Evolutionary conservation across 345 rosid genomes (phyloP).

Genomic region (Firmiana major): DNA sequence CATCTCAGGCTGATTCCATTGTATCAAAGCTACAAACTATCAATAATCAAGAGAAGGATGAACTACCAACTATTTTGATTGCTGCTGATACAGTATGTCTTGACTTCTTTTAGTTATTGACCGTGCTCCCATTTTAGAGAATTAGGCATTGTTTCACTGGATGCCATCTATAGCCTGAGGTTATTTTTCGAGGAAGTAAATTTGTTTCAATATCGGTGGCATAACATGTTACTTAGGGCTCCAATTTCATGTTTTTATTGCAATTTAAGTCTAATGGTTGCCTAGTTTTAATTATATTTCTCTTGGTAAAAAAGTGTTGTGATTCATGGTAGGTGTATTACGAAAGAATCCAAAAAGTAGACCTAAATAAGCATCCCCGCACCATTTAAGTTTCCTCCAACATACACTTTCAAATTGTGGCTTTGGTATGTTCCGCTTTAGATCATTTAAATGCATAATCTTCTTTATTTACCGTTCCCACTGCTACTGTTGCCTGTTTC

Average conservation of each 20-base stretch:
- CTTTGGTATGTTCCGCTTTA: not conserved
- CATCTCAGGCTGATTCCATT: constrained; percentile 70
- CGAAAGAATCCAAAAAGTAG: not conserved
- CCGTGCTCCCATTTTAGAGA: constrained; percentile 8
- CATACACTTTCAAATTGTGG: not conserved
- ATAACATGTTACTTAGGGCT: not conserved
- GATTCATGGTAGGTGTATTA: not conserved
- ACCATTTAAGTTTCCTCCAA: not conserved
- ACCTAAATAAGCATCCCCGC: not conserved
- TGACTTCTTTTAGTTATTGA: constrained; percentile 15
- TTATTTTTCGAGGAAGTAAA: not conserved
- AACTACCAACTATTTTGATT: constrained; percentile 41
- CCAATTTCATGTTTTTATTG: not conserved
- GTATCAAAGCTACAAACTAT: constrained; percentile 36
- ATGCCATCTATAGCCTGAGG: constrained; percentile 43
- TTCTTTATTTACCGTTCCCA: not conserved
- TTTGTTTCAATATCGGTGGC: not conserved
- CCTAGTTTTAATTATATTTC: not conserved
- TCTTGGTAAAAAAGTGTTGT: not conserved
- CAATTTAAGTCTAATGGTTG: not conserved
- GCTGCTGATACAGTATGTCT: constrained; percentile 76
- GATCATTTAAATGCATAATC: not conserved
- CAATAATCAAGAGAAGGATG: constrained; percentile 31
- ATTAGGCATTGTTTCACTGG: constrained; percentile 18
- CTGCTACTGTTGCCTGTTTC: constrained; percentile 1